phyloP scores from a whole-genome alignment of 257 asterid species.

The Jaltomata sinuosa region DNA sequence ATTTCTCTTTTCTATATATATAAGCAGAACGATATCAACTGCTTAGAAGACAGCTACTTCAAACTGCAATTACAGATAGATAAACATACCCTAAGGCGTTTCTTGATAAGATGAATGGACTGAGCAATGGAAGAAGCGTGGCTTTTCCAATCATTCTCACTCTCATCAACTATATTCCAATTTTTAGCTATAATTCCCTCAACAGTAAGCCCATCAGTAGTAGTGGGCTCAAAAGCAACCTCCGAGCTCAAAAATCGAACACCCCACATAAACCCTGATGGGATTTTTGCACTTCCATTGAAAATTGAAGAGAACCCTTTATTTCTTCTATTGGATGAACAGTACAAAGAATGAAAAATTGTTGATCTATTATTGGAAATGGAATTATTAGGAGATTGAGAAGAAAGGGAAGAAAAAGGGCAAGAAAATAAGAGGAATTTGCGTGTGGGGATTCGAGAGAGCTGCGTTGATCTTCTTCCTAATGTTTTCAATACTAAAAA shows the following conservation, averaged over 20 bases:
- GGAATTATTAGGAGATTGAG: conserved; percentile 14
- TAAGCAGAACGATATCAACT: neutral
- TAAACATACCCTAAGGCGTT: conserved; percentile 55
- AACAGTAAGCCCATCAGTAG: conserved; percentile 75
- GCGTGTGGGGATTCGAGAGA: conserved; percentile 2
- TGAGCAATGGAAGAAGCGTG: conserved; percentile 90
- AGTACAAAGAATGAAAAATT: conserved; percentile 14
- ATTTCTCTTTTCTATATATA: neutral
- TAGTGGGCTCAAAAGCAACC: conserved; percentile 53
- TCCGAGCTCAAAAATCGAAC: conserved; percentile 38
- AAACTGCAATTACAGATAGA: neutral
- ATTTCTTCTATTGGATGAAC: neutral
- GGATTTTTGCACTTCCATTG: conserved; percentile 8
- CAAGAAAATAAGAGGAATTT: conserved; percentile 9
- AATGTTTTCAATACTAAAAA: conserved; percentile 30
- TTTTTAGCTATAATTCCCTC: conserved; percentile 65
- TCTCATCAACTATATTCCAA: conserved; percentile 66
- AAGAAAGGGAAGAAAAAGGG: conserved; percentile 24
- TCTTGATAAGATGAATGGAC: conserved; percentile 78
- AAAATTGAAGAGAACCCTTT: conserved; percentile 15
- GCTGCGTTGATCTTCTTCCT: conserved; percentile 11
- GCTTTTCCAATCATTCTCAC: conserved; percentile 81
- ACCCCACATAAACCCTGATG: conserved; percentile 10
- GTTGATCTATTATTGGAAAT: conserved; percentile 2
- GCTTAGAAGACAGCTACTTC: neutral